phyloP scores from a whole-genome alignment of 2,329 filamentous ascomycete species.

The Colletotrichum chlorophyti region DNA sequence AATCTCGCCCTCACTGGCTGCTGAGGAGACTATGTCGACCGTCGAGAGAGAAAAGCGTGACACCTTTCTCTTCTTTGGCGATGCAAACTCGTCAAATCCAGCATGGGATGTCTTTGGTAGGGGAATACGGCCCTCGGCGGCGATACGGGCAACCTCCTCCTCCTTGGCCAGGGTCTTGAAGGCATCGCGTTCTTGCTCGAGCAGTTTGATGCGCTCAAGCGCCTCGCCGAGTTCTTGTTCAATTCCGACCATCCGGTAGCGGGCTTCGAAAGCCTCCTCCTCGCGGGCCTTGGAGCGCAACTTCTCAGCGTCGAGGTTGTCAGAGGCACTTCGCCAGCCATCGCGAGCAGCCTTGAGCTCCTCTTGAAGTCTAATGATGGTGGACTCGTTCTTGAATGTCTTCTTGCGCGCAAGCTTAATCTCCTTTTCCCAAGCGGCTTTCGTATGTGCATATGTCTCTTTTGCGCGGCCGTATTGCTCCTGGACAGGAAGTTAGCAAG shows the following conservation, averaged over 20 bases:
- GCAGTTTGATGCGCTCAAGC: constrained; percentile 66
- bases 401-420: constrained; percentile 74
- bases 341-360: constrained; percentile 70
- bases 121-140: constrained; percentile 73
- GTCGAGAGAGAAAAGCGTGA: constrained; percentile 54
- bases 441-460: constrained; percentile 71
- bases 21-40: constrained; percentile 60
- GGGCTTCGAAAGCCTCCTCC: constrained; percentile 72
- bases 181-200: constrained; percentile 78
- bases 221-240: constrained; percentile 73
- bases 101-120: constrained; percentile 59
- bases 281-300: constrained; percentile 66
- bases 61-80: constrained; percentile 60
- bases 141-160: constrained; percentile 75
- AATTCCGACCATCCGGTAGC: constrained; percentile 69
- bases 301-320: constrained; percentile 68
- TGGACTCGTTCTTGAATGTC: constrained; percentile 76
- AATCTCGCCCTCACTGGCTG: constrained; percentile 63
- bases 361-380: constrained; percentile 74
- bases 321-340: constrained; percentile 61
- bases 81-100: constrained; percentile 63
- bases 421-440: constrained; percentile 76
- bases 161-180: constrained; percentile 75
- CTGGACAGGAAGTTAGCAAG: constrained; percentile 46
- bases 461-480: constrained; percentile 75